These are phyloP conservation scores for Eleusine indica DNA, from an alignment of 176 grass and related monocot species.

Conservation along the genomic window DNA sequence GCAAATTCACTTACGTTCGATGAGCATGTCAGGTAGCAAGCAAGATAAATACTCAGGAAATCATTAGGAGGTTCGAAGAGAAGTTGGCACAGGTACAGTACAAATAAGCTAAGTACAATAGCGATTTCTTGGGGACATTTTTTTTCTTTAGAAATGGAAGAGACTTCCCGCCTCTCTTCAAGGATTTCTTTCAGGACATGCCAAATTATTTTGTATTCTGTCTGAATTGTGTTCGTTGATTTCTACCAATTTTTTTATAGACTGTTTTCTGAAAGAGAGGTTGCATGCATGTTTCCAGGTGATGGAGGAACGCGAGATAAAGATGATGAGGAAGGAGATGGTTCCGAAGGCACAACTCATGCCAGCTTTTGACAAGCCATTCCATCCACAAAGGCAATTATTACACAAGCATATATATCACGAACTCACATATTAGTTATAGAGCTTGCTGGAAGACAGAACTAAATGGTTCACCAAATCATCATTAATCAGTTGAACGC, in stretches of 20 bases:
- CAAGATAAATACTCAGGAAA: conserved; percentile 84
- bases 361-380: conserved; percentile 90
- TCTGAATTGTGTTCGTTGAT: background rate
- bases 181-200: no score
- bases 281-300: conserved; percentile 32
- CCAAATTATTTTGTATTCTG: no score
- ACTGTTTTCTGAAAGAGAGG: background rate
- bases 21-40: conserved; percentile 61
- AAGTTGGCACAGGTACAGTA: conserved; percentile 59
- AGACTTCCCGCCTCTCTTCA: no score
- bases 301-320: conserved; percentile 93
- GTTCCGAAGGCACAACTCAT: conserved; percentile 95
- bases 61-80: conserved; percentile 87
- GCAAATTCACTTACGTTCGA: background rate
- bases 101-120: background rate
- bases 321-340: conserved; percentile 96
- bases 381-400: conserved; percentile 81
- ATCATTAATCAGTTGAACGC: conserved; percentile 12
- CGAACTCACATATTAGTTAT: conserved; percentile 4
- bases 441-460: conserved; percentile 8
- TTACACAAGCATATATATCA: conserved; percentile 43
- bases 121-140: no score
- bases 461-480: conserved; percentile 29
- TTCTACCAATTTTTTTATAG: background rate
- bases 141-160: no score